Conservation (phyloP, 768 basidiomycete species). For the Kwoniella dejecticola region DNA sequence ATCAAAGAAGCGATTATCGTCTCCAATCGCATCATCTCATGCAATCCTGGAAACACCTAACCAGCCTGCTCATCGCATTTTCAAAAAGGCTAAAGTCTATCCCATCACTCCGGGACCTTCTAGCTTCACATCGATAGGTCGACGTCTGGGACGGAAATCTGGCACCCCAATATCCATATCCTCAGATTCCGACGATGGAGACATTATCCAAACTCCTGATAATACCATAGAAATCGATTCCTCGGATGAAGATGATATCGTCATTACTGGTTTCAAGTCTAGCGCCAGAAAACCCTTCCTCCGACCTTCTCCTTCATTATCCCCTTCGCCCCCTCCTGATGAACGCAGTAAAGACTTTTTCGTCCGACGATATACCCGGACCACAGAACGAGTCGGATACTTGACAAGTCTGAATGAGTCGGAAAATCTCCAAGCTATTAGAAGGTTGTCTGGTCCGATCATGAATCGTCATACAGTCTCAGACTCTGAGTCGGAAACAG, state of each 20-base stretch:
- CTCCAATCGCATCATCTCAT: too few species aligned
- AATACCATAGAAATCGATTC: background rate
- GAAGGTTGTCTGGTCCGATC: background rate
- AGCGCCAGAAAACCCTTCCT: background rate
- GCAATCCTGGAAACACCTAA: too few species aligned
- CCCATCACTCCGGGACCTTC: too few species aligned
- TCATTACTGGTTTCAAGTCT: background rate
- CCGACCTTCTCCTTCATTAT: background rate
- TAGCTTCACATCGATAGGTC: too few species aligned
- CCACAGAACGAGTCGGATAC: background rate
- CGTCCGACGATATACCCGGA: too few species aligned
- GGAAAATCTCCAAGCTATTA: background rate
- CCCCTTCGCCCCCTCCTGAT: background rate
- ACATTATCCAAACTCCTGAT: background rate
- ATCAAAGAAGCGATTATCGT: too few species aligned
- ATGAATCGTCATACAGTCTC: background rate
- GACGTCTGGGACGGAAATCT: too few species aligned
- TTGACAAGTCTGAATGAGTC: background rate
- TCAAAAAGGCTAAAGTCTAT: too few species aligned
- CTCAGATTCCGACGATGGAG: conserved; percentile 1
- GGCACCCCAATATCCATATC: background rate
- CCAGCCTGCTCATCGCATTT: too few species aligned
- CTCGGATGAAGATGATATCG: background rate
- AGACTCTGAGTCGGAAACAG: too few species aligned
- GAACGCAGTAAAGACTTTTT: too few species aligned